Evolutionary conservation across 2,329 filamentous ascomycete species (phyloP).

Genomic region (Trichoderma pleuroti): DNA sequence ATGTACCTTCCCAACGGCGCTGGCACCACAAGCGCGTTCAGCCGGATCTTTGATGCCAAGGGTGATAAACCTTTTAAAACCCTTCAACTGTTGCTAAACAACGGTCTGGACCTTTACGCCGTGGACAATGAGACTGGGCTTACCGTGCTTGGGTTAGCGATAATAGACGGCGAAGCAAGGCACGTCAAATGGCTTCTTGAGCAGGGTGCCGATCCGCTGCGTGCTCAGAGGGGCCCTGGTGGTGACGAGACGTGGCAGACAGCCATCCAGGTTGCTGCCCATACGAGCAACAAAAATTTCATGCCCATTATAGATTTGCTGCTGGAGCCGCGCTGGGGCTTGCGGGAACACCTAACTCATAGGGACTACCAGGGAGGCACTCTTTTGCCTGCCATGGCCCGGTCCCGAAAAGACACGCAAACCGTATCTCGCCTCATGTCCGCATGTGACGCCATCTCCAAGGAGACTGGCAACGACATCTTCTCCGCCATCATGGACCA

Average conservation of each 20-base stretch:
- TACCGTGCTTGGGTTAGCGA: slow-evolving; percentile 23
- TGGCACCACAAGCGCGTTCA: slow-evolving; percentile 20
- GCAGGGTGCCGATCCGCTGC: slow-evolving; percentile 24
- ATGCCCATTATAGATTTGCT: slow-evolving; percentile 20
- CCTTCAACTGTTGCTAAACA: slow-evolving; percentile 21
- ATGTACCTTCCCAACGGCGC: neutral
- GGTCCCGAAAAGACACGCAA: neutral
- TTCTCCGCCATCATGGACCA: slow-evolving; percentile 20
- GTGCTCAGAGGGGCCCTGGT: slow-evolving; percentile 16
- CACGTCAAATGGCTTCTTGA: slow-evolving; percentile 24
- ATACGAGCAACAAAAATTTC: neutral
- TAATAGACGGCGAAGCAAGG: slow-evolving; percentile 16
- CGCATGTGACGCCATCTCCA: slow-evolving; percentile 18
- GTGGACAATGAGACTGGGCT: slow-evolving; percentile 18
- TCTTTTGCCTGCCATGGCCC: slow-evolving; percentile 10
- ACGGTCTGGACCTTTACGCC: slow-evolving; percentile 23
- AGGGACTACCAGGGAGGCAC: slow-evolving; percentile 22
- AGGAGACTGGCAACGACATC: slow-evolving; percentile 22
- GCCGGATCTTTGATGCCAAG: slow-evolving; percentile 12
- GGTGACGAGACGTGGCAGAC: slow-evolving; percentile 20
- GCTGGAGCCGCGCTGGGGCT: slow-evolving; percentile 20
- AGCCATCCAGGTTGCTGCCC: slow-evolving; percentile 18
- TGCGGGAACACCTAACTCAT: slow-evolving; percentile 21
- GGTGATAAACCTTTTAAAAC: slow-evolving; percentile 14
- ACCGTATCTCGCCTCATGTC: slow-evolving; percentile 16